phyloP scores from a whole-genome alignment of 2,329 filamentous ascomycete species.

The Parasarocladium wereldwijsianum region DNA sequence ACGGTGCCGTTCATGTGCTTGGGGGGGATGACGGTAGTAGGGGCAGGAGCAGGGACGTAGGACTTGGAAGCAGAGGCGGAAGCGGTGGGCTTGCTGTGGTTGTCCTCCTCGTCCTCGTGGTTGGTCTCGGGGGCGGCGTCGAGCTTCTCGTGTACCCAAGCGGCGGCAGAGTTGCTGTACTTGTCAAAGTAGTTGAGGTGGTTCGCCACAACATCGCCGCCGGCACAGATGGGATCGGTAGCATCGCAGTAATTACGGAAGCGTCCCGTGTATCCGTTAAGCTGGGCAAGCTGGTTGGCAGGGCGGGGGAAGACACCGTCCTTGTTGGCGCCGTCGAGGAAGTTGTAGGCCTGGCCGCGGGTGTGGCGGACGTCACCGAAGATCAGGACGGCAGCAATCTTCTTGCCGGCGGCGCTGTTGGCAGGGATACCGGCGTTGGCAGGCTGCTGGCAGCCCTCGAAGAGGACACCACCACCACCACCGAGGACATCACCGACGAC shows the following conservation, averaged over 20 bases:
- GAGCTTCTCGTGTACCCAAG: conserved; percentile 4
- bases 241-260: conserved; percentile 20
- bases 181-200: conserved; percentile 23
- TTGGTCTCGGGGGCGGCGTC: conserved; percentile 2
- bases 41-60: conserved; percentile 2
- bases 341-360: conserved; percentile 18
- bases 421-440: conserved; percentile 12
- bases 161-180: conserved; percentile 11
- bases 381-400: conserved; percentile 19
- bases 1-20: conserved; percentile 4
- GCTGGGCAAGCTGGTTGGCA: conserved; percentile 12
- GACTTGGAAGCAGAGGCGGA: not conserved
- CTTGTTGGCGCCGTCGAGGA: conserved; percentile 12
- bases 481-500: conserved; percentile 21
- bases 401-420: conserved; percentile 14
- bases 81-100: not conserved
- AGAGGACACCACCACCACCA: conserved; percentile 19
- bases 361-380: conserved; percentile 21
- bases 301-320: conserved; percentile 16
- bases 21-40: conserved; percentile 3
- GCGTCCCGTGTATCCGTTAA: conserved; percentile 13
- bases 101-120: too few species aligned
- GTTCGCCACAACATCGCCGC: conserved; percentile 15
- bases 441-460: conserved; percentile 15
- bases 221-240: conserved; percentile 24